These are phyloP conservation scores for Alloascoidea africana DNA, from an alignment of 805 yeast species.

Conservation along the genomic window DNA sequence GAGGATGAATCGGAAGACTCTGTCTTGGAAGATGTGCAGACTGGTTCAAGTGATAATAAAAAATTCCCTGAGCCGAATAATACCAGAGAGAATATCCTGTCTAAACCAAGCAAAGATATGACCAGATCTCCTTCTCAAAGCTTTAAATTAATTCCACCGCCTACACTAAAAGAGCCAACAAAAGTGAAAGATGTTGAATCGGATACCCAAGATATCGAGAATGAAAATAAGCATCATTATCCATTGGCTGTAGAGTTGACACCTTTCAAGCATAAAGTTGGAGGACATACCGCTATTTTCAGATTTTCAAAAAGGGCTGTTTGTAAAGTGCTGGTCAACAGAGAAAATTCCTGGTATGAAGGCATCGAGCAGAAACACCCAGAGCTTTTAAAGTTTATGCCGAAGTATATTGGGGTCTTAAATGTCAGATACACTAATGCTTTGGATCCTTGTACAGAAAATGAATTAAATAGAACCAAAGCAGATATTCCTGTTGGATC, in stretches of 20 bases:
- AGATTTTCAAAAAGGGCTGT: constrained; percentile 84
- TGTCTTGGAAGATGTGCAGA: too few species aligned
- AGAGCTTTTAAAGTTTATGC: constrained; percentile 74
- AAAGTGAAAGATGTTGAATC: too few species aligned
- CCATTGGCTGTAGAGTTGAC: constrained; percentile 69
- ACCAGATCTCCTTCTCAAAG: too few species aligned
- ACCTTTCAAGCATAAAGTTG: constrained; percentile 89
- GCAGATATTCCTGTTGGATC: too few species aligned
- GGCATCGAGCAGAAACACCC: constrained; percentile 67
- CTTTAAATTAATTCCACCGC: too few species aligned
- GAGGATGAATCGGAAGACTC: too few species aligned
- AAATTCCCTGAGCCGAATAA: too few species aligned
- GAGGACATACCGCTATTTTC: constrained; percentile 96
- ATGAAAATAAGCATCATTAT: background rate
- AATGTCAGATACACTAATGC: constrained; percentile 62
- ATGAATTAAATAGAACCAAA: background rate
- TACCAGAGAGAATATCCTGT: too few species aligned
- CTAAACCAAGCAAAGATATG: too few species aligned
- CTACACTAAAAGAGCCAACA: too few species aligned
- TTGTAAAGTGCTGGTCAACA: constrained; percentile 80
- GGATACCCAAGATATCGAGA: too few species aligned
- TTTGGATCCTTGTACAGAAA: constrained; percentile 2
- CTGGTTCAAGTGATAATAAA: too few species aligned
- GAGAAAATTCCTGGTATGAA: constrained; percentile 90
- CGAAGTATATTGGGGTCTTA: constrained; percentile 84